A percentile compares a stretch with the other conserved stretches of the same genome.
phyloP scores from a whole-genome alignment of 1,139 yeast genomes.

The Scheffersomyces illinoinensis region DNA sequence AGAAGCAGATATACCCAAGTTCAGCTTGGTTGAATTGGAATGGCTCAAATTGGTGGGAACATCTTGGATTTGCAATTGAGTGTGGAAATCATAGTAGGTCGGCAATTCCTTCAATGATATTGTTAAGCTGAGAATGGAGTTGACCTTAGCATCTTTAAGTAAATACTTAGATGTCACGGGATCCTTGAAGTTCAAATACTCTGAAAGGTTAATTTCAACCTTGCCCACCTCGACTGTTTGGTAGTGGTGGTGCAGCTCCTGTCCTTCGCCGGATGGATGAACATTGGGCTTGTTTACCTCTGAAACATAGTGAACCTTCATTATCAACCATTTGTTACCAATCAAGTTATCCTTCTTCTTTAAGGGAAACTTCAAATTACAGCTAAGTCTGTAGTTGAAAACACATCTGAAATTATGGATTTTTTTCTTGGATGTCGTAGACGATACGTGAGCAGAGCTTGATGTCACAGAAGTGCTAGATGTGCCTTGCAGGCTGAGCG shows the following conservation, averaged over 20 bases:
- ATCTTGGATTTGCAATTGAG: slow-evolving; percentile 40
- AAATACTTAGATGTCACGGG: slow-evolving; percentile 62
- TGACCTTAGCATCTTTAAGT: slow-evolving; percentile 75
- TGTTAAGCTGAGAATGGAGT: slow-evolving; percentile 64
- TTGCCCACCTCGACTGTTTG: slow-evolving; percentile 56
- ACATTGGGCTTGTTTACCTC: slow-evolving; percentile 13
- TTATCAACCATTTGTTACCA: slow-evolving; percentile 36
- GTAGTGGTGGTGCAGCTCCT: slow-evolving; percentile 14
- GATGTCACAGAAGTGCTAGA: slow-evolving; percentile 4
- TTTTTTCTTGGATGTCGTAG: slow-evolving; percentile 34
- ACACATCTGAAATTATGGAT: slow-evolving; percentile 46
- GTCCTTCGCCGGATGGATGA: slow-evolving; percentile 28
- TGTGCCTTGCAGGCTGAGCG: not conserved
- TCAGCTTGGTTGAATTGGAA: not conserved
- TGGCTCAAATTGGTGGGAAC: slow-evolving; percentile 5
- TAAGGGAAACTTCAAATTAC: slow-evolving; percentile 42
- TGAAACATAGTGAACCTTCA: slow-evolving; percentile 42
- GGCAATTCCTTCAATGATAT: slow-evolving; percentile 42
- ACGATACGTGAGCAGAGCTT: slow-evolving; percentile 29
- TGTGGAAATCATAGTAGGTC: slow-evolving; percentile 44
- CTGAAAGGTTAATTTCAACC: slow-evolving; percentile 68
- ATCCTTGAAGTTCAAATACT: slow-evolving; percentile 60
- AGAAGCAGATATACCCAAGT: not conserved
- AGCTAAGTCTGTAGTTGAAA: slow-evolving; percentile 38
- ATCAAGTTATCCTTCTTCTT: slow-evolving; percentile 38